phyloP scores from a whole-genome alignment of 768 basidiomycete species.

The Pisolithus tinctorius region DNA sequence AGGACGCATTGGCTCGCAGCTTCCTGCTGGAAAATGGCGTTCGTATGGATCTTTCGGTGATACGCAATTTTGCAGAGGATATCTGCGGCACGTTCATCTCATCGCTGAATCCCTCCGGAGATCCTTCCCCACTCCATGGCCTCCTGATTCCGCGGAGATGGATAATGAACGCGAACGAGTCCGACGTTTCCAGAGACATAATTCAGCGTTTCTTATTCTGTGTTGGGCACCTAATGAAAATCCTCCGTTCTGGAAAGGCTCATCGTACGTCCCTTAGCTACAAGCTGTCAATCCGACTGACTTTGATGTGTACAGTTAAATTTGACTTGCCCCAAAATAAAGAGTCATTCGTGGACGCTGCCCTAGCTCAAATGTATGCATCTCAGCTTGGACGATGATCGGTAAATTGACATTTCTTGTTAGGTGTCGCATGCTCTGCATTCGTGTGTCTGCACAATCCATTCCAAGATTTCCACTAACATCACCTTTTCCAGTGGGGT shows the following conservation, averaged over 20 bases:
- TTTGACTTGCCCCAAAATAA: not conserved
- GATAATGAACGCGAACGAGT: slow-evolving; percentile 26
- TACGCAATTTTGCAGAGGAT: slow-evolving; percentile 47
- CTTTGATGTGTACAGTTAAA: not conserved
- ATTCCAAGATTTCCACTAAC: not conserved
- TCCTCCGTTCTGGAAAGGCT: not conserved
- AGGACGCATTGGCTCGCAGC: slow-evolving; percentile 22
- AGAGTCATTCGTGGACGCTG: not conserved
- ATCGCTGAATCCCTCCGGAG: slow-evolving; percentile 10
- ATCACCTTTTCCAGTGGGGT: not conserved
- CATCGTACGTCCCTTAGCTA: not conserved
- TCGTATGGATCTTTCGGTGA: slow-evolving; percentile 36
- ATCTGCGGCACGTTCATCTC: slow-evolving; percentile 39
- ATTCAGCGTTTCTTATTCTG: not conserved
- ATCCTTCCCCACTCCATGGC: slow-evolving; percentile 29
- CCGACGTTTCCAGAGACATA: slow-evolving; percentile 8
- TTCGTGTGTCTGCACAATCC: not conserved
- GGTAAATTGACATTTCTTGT: not conserved
- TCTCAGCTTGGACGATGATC: not conserved
- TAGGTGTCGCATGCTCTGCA: not conserved
- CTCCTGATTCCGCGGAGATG: slow-evolving; percentile 51
- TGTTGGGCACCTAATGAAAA: not conserved
- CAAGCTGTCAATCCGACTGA: not conserved
- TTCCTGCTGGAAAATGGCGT: slow-evolving; percentile 34
- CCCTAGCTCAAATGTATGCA: not conserved